Conservation (phyloP, 305 asterid species). For the Fraxinus sp. region DNA sequence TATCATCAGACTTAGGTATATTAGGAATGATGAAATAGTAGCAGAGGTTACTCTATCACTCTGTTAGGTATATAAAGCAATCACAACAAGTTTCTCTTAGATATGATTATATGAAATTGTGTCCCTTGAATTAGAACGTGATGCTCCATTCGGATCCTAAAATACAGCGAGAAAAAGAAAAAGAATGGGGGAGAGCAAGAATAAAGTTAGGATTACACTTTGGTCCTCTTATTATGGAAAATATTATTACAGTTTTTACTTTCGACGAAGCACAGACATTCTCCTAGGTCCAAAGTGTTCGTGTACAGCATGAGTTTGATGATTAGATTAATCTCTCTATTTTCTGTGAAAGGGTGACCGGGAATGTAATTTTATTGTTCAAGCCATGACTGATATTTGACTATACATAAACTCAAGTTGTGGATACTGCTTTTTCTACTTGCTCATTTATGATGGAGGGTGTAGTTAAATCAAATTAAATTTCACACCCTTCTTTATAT, state of each 20-base stretch:
- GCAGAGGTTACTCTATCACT: background rate
- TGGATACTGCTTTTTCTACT: background rate
- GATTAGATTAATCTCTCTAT: background rate
- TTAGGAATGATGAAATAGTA: background rate
- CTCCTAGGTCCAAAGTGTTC: background rate
- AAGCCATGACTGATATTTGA: background rate
- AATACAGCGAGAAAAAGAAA: background rate
- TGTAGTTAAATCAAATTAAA: background rate
- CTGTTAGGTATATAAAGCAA: background rate
- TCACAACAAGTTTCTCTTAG: background rate
- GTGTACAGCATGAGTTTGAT: background rate
- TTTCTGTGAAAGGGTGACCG: background rate
- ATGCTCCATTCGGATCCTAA: background rate
- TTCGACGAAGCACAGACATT: background rate
- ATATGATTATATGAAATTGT: background rate
- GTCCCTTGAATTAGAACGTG: conserved; percentile 3
- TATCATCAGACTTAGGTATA: background rate
- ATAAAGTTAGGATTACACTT: background rate
- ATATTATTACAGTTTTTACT: background rate
- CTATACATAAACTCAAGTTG: background rate
- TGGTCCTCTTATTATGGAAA: background rate
- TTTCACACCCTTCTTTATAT: background rate
- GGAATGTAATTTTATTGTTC: background rate
- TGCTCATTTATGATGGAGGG: background rate
- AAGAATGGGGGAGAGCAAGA: background rate